These are phyloP conservation scores for Tinospora cordifolia DNA, from an alignment of 164 flowering plant genomes.

Conservation along the genomic window DNA sequence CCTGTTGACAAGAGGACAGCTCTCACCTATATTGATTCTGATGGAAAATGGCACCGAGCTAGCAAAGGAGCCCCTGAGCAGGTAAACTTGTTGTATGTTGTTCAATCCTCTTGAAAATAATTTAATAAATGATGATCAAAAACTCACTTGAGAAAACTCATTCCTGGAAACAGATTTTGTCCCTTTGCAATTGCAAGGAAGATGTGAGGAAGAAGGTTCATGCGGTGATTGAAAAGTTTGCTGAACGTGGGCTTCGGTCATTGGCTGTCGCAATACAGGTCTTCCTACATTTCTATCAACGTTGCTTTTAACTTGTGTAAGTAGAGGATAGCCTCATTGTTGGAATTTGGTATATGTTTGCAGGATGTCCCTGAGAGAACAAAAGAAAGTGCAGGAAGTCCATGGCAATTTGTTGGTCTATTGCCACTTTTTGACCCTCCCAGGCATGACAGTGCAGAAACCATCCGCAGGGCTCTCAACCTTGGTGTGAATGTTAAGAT, in stretches of 20 bases:
- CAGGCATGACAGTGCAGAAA: conserved; percentile 32
- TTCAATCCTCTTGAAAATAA: not conserved
- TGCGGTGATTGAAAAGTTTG: conserved; percentile 32
- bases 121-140: not conserved
- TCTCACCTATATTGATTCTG: conserved; percentile 32
- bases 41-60: conserved; percentile 37
- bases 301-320: not conserved
- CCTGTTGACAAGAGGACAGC: conserved; percentile 45
- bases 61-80: conserved; percentile 46
- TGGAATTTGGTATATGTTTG: conserved; percentile 2
- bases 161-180: conserved; percentile 22
- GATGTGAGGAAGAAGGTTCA: conserved; percentile 32
- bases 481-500: conserved; percentile 37
- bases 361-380: conserved; percentile 32
- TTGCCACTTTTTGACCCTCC: conserved; percentile 38
- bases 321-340: not conserved
- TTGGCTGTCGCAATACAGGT: conserved; percentile 38
- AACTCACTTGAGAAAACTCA: not conserved
- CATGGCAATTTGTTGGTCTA: conserved; percentile 40
- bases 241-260: conserved; percentile 40
- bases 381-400: conserved; percentile 28
- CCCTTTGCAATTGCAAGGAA: conserved; percentile 31
- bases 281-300: not conserved
- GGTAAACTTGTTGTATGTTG: conserved; percentile 14
- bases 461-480: conserved; percentile 35